Evolutionary conservation across 2,329 filamentous ascomycete species (phyloP).

Genomic region (Trichophyton equinum): DNA sequence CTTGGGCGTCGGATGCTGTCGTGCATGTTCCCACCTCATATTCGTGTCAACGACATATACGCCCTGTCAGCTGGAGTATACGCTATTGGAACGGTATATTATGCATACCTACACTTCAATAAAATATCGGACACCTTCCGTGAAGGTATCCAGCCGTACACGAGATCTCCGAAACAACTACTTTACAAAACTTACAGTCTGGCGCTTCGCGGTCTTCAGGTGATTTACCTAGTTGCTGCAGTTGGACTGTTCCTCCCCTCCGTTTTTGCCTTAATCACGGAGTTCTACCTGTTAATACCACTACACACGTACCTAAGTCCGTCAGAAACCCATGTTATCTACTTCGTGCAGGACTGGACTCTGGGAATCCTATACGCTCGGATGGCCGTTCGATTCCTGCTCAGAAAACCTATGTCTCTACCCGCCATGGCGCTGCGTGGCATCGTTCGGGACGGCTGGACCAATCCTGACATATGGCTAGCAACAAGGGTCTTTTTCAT

Average conservation of each 20-base stretch:
- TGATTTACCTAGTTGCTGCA: constrained; percentile 63
- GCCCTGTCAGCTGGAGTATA: constrained; percentile 88
- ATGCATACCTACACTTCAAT: constrained; percentile 32
- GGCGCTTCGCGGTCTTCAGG: constrained; percentile 30
- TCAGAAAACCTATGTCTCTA: constrained; percentile 56
- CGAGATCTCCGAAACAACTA: constrained; percentile 24
- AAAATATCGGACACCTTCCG: constrained; percentile 8
- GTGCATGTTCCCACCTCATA: constrained; percentile 54
- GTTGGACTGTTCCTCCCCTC: constrained; percentile 71
- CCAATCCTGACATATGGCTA: constrained; percentile 63
- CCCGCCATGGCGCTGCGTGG: constrained; percentile 62
- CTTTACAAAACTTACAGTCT: constrained; percentile 21
- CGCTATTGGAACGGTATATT: constrained; percentile 56
- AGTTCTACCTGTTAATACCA: constrained; percentile 80
- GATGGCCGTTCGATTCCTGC: constrained; percentile 56
- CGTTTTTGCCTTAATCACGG: constrained; percentile 64
- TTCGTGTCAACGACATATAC: constrained; percentile 85
- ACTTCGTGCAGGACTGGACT: constrained; percentile 88
- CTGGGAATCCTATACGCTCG: constrained; percentile 84
- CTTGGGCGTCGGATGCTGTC: constrained; percentile 72
- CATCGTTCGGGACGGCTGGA: constrained; percentile 61
- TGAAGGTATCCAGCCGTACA: constrained; percentile 14
- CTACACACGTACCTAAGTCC: constrained; percentile 60
- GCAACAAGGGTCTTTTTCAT: constrained; percentile 80
- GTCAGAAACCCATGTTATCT: constrained; percentile 40